A percentile compares a stretch with the other conserved stretches of the same genome.
Evolutionary conservation across 106 monocot genomes (phyloP).

Genomic region (Xerophyta viscosa): DNA sequence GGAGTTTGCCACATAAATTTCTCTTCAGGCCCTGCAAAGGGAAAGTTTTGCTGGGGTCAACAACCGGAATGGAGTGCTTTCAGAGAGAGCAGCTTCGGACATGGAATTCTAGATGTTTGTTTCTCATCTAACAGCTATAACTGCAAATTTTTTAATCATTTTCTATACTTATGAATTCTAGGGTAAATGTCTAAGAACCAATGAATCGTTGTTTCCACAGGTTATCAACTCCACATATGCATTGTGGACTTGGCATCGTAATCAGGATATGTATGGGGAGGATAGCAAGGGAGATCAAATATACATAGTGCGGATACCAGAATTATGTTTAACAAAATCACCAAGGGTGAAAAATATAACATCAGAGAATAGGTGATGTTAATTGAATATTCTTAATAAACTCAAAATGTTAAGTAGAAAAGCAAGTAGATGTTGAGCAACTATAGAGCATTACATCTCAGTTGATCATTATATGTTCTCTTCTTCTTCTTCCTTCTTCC

Average conservation of each 20-base stretch:
- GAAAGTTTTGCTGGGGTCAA: slow-evolving; percentile 66
- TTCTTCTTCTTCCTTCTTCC: too few species aligned
- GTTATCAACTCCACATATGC: slow-evolving; percentile 75
- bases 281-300: slow-evolving; percentile 61
- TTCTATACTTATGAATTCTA: too few species aligned
- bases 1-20: slow-evolving; percentile 74
- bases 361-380: too few species aligned
- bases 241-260: slow-evolving; percentile 88
- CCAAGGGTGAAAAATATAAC: too few species aligned
- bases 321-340: slow-evolving; percentile 26
- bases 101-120: slow-evolving; percentile 80
- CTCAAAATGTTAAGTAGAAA: too few species aligned
- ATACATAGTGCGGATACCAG: slow-evolving; percentile 73
- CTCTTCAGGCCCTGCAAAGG: slow-evolving; percentile 72
- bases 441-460: too few species aligned
- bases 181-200: too few species aligned
- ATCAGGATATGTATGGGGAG: slow-evolving; percentile 55
- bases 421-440: too few species aligned
- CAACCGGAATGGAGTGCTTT: slow-evolving; percentile 91
- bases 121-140: too few species aligned
- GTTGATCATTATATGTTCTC: too few species aligned
- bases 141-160: too few species aligned
- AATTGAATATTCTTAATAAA: too few species aligned
- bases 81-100: slow-evolving; percentile 92
- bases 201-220: slow-evolving; percentile 23